phyloP scores from a whole-genome alignment of 768 basidiomycete species.

The Macrolepiota dolichaula region DNA sequence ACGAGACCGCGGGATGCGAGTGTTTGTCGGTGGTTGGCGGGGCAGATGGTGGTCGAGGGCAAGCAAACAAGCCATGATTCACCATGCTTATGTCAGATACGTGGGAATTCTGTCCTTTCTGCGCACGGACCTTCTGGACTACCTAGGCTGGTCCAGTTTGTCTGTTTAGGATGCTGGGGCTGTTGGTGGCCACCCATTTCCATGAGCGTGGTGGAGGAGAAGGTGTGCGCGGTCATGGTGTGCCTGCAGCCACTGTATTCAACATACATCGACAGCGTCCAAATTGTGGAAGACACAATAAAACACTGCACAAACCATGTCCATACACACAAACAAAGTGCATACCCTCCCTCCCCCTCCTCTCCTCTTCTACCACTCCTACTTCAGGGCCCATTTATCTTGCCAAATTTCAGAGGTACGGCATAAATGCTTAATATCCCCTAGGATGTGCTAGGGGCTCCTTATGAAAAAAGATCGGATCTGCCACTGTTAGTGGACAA shows the following conservation, averaged over 20 bases:
- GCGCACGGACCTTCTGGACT: conserved; percentile 53
- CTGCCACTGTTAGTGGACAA: no score
- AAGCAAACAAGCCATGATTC: conserved; percentile 43
- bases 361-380: not conserved
- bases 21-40: conserved; percentile 34
- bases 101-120: conserved; percentile 50
- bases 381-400: no score
- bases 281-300: conserved; percentile 74
- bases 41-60: conserved; percentile 43
- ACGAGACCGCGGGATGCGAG: conserved; percentile 27
- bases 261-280: conserved; percentile 64
- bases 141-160: conserved; percentile 11
- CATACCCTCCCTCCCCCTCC: not conserved
- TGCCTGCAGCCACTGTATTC: conserved; percentile 50
- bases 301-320: conserved; percentile 59
- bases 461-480: no score
- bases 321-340: conserved; percentile 42
- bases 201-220: conserved; percentile 26
- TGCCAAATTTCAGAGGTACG: not conserved
- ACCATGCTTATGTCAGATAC: conserved; percentile 50
- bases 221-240: conserved; percentile 38
- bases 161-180: conserved; percentile 4
- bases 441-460: no score
- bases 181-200: not conserved
- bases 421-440: no score